These are phyloP conservation scores for Gilbertella persicaria DNA, from an alignment of 371 early-diverging fungal species.

Conservation along the genomic window DNA sequence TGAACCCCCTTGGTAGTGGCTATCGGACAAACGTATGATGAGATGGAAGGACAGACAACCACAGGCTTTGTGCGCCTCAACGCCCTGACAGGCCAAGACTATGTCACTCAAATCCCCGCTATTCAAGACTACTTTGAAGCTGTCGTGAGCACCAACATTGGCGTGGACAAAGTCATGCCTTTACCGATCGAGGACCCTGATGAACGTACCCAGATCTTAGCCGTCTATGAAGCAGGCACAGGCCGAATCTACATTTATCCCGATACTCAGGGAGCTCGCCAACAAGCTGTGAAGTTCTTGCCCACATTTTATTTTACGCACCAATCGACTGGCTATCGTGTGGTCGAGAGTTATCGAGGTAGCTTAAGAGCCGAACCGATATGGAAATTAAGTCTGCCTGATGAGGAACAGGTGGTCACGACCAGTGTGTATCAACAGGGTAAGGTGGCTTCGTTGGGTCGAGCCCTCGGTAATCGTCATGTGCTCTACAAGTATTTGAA, in stretches of 20 bases:
- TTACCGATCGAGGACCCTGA: conserved; percentile 72
- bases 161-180: conserved; percentile 55
- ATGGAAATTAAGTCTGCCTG: conserved; percentile 67
- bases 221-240: conserved; percentile 61
- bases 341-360: conserved; percentile 52
- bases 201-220: conserved; percentile 64
- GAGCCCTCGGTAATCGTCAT: conserved; percentile 90
- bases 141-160: conserved; percentile 47
- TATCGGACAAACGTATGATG: conserved; percentile 44
- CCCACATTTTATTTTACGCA: conserved; percentile 62
- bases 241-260: conserved; percentile 66
- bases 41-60: conserved; percentile 42
- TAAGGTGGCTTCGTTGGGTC: conserved; percentile 82
- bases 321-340: conserved; percentile 52
- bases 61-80: conserved; percentile 65
- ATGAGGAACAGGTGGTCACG: conserved; percentile 57
- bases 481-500: conserved; percentile 97
- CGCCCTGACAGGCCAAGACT: conserved; percentile 74
- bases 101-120: conserved; percentile 33
- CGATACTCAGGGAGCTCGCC: conserved; percentile 49
- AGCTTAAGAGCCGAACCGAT: conserved; percentile 54
- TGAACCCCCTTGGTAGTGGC: conserved; percentile 79
- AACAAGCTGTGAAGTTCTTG: conserved; percentile 48
- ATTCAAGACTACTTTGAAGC: conserved; percentile 53
- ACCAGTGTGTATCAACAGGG: conserved; percentile 35